Evolutionary conservation across 2,329 filamentous ascomycete species (phyloP).

Genomic region (Venturia pyrina): DNA sequence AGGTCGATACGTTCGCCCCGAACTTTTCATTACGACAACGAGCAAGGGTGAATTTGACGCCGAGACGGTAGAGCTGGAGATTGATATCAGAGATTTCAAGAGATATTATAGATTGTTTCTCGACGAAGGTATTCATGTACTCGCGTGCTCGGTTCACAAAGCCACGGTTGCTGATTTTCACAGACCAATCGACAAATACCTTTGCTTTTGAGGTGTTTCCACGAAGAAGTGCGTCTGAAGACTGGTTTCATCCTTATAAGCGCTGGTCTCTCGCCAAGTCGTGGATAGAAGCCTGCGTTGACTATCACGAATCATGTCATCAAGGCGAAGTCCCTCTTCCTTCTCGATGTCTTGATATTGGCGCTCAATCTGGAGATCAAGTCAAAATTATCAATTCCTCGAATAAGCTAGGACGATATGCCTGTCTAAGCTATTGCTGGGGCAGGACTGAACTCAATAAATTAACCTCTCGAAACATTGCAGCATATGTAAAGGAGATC

Average conservation of each 20-base stretch:
- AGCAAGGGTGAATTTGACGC: not conserved
- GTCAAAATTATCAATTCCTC: not conserved
- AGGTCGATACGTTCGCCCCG: no score
- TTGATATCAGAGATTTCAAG: not conserved
- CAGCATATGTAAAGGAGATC: not conserved
- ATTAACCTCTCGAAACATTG: not conserved
- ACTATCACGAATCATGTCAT: not conserved
- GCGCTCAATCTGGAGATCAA: not conserved
- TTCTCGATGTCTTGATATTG: not conserved
- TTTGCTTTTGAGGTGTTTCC: not conserved
- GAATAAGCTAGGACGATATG: not conserved
- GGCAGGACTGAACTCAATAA: slow-evolving; percentile 2
- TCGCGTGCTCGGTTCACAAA: not conserved
- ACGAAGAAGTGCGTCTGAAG: not conserved
- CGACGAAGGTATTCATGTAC: not conserved
- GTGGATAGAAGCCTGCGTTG: not conserved
- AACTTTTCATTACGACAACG: not conserved
- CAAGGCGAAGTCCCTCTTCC: not conserved
- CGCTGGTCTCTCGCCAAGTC: not conserved
- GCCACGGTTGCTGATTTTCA: not conserved
- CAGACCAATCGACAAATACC: not conserved
- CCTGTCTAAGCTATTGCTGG: slow-evolving; percentile 11
- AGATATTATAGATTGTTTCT: not conserved
- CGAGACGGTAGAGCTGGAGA: not conserved
- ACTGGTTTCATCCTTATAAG: not conserved